Conservation (phyloP, 2,329 filamentous ascomycete genomes). For the Ascochyta fabae region DNA sequence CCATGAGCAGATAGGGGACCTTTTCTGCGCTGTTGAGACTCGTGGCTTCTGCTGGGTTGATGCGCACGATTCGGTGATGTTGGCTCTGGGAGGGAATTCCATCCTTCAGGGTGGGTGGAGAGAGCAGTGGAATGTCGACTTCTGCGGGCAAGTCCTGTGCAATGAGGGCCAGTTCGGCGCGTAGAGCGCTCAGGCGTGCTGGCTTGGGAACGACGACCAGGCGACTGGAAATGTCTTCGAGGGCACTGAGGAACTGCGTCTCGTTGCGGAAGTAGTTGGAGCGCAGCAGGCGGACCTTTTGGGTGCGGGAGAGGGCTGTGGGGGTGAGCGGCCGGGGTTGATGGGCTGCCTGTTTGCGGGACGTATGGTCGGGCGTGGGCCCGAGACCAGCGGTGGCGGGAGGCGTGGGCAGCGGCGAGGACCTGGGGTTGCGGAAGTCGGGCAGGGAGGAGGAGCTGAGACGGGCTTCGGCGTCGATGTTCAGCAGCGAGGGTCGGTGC, state of each 20-base stretch:
- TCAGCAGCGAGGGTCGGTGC: slow-evolving; percentile 58
- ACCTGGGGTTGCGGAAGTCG: slow-evolving; percentile 62
- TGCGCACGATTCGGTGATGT: slow-evolving; percentile 81
- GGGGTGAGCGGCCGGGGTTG: slow-evolving; percentile 62
- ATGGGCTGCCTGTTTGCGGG: slow-evolving; percentile 60
- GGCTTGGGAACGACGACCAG: slow-evolving; percentile 82
- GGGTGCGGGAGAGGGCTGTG: slow-evolving; percentile 66
- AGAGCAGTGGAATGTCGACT: slow-evolving; percentile 83
- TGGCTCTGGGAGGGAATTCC: slow-evolving; percentile 76
- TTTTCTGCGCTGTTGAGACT: slow-evolving; percentile 87
- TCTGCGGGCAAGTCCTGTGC: slow-evolving; percentile 82
- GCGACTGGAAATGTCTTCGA: slow-evolving; percentile 86
- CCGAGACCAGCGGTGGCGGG: slow-evolving; percentile 51
- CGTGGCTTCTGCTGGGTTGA: slow-evolving; percentile 84
- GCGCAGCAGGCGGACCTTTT: slow-evolving; percentile 75
- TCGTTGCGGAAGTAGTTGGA: slow-evolving; percentile 85
- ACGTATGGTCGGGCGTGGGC: slow-evolving; percentile 43
- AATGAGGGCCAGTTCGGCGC: slow-evolving; percentile 81
- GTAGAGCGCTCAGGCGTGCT: slow-evolving; percentile 78
- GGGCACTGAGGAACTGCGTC: slow-evolving; percentile 78
- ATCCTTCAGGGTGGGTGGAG: slow-evolving; percentile 74
- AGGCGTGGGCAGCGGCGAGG: slow-evolving; percentile 48
- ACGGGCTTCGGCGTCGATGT: slow-evolving; percentile 65
- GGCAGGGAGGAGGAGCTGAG: slow-evolving; percentile 74
- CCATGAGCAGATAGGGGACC: slow-evolving; percentile 84